Percentiles rank a stretch among this genome's conserved stretches.
Evolutionary conservation across 179 eudicot genomes (phyloP).

Genomic region (Vitellaria paradoxa): DNA sequence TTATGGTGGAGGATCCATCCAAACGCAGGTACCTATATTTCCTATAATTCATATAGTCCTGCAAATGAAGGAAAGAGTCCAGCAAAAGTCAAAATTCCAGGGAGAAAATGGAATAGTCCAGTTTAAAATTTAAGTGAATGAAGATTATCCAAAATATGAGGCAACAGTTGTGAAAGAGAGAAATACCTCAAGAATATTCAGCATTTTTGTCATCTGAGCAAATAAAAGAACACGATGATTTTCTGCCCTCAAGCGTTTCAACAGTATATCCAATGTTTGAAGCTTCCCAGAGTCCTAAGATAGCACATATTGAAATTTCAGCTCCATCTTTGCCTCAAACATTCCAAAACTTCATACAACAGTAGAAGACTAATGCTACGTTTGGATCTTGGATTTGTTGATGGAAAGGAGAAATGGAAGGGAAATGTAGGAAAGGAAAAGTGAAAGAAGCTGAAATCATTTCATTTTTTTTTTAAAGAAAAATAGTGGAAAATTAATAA

Average conservation of each 20-base stretch:
- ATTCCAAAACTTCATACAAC: slow-evolving; percentile 1
- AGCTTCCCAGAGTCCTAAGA: slow-evolving; percentile 96
- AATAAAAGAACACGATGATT: slow-evolving; percentile 94
- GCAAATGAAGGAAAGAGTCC: slow-evolving; percentile 23
- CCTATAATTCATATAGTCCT: slow-evolving; percentile 98
- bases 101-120: neutral
- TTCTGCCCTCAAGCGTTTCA: slow-evolving; percentile 90
- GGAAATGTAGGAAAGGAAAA: too few species aligned
- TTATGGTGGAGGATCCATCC: slow-evolving; percentile 97
- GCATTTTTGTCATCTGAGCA: slow-evolving; percentile 99
- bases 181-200: slow-evolving; percentile 91
- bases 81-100: neutral
- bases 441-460: too few species aligned
- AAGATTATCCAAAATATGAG: too few species aligned
- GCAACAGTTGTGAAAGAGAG: slow-evolving; percentile 7
- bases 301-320: slow-evolving; percentile 14
- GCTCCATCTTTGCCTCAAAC: slow-evolving; percentile 7
- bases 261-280: slow-evolving; percentile 89
- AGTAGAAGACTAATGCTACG: neutral
- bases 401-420: too few species aligned
- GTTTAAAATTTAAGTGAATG: neutral
- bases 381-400: too few species aligned
- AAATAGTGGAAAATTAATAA: too few species aligned
- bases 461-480: too few species aligned
- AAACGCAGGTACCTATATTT: slow-evolving; percentile 88